Percentiles rank a stretch among this genome's conserved stretches.
These are phyloP conservation scores for Peniophora sp. DNA, from an alignment of 1,284 basidiomycete species.

Conservation along the genomic window DNA sequence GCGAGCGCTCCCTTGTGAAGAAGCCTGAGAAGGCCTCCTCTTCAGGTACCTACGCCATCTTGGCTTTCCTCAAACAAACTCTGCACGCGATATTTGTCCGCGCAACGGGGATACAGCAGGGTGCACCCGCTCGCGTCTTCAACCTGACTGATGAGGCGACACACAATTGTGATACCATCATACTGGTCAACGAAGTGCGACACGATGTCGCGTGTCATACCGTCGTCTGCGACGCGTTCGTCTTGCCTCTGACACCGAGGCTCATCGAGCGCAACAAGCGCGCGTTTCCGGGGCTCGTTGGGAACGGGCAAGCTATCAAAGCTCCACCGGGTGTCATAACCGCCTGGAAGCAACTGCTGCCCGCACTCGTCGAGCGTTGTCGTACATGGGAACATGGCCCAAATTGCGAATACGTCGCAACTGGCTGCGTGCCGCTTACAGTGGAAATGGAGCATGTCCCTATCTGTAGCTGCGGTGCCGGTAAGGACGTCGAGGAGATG, in stretches of 20 bases:
- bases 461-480: slow-evolving; percentile 42
- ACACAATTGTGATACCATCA: slow-evolving; percentile 22
- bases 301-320: slow-evolving; percentile 4
- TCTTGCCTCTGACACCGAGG: slow-evolving; percentile 26
- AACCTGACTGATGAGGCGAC: slow-evolving; percentile 14
- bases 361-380: slow-evolving; percentile 41
- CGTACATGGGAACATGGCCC: slow-evolving; percentile 37
- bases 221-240: slow-evolving; percentile 34
- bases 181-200: slow-evolving; percentile 33
- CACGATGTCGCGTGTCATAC: slow-evolving; percentile 38
- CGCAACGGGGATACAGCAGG: slow-evolving; percentile 13
- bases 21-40: slow-evolving; percentile 3
- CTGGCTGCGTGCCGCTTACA: slow-evolving; percentile 23
- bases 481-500: slow-evolving; percentile 28
- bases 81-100: slow-evolving; percentile 17
- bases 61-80: slow-evolving; percentile 20
- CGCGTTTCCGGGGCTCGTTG: slow-evolving; percentile 3
- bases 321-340: slow-evolving; percentile 20
- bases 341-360: slow-evolving; percentile 40
- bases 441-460: slow-evolving; percentile 23
- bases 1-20: slow-evolving; percentile 18
- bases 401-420: slow-evolving; percentile 35
- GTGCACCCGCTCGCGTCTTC: slow-evolving; percentile 11
- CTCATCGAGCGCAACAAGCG: slow-evolving; percentile 11
- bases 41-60: slow-evolving; percentile 8